Evolutionary conservation across 1,284 basidiomycete genomes (phyloP), one percentile per base, ranked within the genome.

Genomic region (Pyrrhoderma noxium): DNA sequence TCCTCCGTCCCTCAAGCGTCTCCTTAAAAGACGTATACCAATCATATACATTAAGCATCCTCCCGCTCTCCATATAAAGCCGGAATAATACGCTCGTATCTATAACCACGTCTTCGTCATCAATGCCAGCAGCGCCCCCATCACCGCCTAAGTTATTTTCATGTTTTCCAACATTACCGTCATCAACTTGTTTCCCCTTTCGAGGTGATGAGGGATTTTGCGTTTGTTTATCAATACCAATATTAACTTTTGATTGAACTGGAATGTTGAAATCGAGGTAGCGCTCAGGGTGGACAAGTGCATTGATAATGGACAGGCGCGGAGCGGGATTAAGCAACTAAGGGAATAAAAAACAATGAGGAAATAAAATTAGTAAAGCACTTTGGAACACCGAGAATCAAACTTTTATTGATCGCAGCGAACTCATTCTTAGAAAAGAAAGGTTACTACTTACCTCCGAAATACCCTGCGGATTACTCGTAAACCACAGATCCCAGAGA

Each of bases 31-130:
- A 74, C 57, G 84, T 79, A 60, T 79, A 89, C 86, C 86, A 89
- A 64, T 90, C 87, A 61, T 84, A 87, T 1, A 87, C 74, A 60
- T 90, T 90, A 65, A 90, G 76, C 75, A 85, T 77, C 64, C 75
- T 79, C 41, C 85, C 85, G 43, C 83, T 83, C 57, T 89, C 82
- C 48, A 82, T 68, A 65, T 88, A 89, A 16, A 85, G 73, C 40
- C 69, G 68, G 66, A 89, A 88, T n/a, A 89, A 68, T 50, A 89
- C 82, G 57, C 75, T 79, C 4, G 77, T 81, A 59, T 90, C 87
- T 0, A 84, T 80, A 47, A 81, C 70, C 53, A 73, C 68, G 69
- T 71, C 23, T 36, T 56, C 55, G 13, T 41, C 47, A 38, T 60
- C 58, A 2, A 60, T 60, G 18, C 63, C 61, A 14, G 40, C 47